A percentile compares a stretch with the other conserved stretches of the same genome.
phyloP scores from a whole-genome alignment of 2,329 filamentous ascomycete genomes.

The Xylaria polymorpha region DNA sequence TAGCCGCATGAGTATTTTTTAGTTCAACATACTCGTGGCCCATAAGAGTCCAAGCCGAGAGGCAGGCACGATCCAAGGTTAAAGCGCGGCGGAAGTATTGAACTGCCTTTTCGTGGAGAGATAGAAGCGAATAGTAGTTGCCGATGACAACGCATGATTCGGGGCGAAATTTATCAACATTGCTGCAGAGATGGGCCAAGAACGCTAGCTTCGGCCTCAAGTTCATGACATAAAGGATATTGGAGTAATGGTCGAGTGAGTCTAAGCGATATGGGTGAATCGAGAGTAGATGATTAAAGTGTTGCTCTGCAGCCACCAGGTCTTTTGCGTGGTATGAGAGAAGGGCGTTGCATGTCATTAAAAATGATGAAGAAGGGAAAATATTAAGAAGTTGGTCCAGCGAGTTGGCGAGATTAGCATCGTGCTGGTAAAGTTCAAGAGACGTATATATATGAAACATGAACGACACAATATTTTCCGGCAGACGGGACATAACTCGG shows the following conservation, averaged over 20 bases:
- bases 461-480: conserved; percentile 90
- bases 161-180: conserved; percentile 93
- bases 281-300: conserved; percentile 83
- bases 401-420: conserved; percentile 76
- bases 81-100: conserved; percentile 96
- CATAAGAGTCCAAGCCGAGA: conserved; percentile 98
- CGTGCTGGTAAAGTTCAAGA: conserved; percentile 91
- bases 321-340: conserved; percentile 92
- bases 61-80: conserved; percentile 87
- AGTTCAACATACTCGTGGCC: conserved; percentile 98
- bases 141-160: conserved; percentile 97
- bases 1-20: conserved; percentile 97
- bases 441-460: conserved; percentile 94
- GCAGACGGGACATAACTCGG: conserved; percentile 76
- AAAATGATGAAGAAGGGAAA: conserved; percentile 88
- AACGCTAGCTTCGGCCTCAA: conserved; percentile 90
- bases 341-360: conserved; percentile 89
- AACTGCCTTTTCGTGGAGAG: conserved; percentile 96
- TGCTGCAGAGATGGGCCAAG: conserved; percentile 88
- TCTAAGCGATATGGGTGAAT: conserved; percentile 81
- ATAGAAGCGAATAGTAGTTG: conserved; percentile 95
- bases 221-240: conserved; percentile 94
- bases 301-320: conserved; percentile 73
- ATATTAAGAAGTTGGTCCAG: conserved; percentile 83
- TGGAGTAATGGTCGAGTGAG: conserved; percentile 94